A percentile compares a stretch with the other conserved stretches of the same genome.
Conservation (phyloP, 495 filamentous ascomycete genomes). For the Margaritispora aquatica region DNA sequence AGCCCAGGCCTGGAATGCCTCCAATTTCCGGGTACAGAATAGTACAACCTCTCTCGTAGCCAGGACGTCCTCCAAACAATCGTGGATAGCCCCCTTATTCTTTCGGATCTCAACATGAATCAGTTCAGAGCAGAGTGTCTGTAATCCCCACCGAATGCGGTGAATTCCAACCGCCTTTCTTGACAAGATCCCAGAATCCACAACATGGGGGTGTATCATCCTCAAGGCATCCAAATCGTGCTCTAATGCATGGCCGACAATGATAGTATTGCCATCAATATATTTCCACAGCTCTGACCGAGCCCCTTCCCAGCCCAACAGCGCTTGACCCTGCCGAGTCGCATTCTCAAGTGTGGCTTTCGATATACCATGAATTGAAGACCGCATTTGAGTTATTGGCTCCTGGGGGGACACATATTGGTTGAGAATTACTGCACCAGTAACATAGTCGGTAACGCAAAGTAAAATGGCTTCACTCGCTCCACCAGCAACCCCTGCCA, state of each 20-base stretch:
- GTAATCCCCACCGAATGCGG: constrained; percentile 11
- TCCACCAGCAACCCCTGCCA: constrained; percentile 15
- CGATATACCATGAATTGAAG: constrained; percentile 19
- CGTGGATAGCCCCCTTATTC: constrained; percentile 13
- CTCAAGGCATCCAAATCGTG: constrained; percentile 20
- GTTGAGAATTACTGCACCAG: constrained; percentile 18
- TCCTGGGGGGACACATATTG: constrained; percentile 9
- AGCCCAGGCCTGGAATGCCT: constrained; percentile 16
- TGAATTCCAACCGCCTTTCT: background rate
- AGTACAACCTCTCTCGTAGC: constrained; percentile 21
- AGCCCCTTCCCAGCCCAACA: constrained; percentile 16
- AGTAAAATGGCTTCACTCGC: constrained; percentile 17
- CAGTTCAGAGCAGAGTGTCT: constrained; percentile 13
- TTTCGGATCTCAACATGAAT: constrained; percentile 16
- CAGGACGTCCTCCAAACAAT: constrained; percentile 23
- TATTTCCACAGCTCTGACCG: constrained; percentile 18
- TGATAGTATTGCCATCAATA: constrained; percentile 14
- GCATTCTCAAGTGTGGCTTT: constrained; percentile 13
- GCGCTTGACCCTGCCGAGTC: constrained; percentile 9
- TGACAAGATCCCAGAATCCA: constrained; percentile 19
- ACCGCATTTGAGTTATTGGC: constrained; percentile 11
- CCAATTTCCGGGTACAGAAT: constrained; percentile 9
- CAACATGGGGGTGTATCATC: constrained; percentile 19
- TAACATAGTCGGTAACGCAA: constrained; percentile 18
- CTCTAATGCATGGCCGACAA: constrained; percentile 21